Evolutionary conservation across 2,329 filamentous ascomycete species (phyloP), one percentile per base, ranked within the genome.

Genomic region (Aspergillus ochraceoroseus): DNA sequence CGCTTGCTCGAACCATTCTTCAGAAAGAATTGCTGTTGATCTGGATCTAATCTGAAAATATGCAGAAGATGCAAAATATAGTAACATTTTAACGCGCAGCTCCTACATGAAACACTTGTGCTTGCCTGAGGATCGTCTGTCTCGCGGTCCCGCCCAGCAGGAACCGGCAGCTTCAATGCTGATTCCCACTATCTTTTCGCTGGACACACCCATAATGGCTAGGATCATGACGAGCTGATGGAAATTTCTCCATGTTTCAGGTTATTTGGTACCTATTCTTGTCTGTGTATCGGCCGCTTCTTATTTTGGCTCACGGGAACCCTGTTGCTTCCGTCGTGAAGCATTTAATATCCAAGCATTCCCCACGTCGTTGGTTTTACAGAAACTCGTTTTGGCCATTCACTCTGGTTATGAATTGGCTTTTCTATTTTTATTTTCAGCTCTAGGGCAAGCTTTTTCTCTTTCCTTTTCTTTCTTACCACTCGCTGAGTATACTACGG

Each of bases 331-430:
- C 46, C 31, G 25, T 38, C 19, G 31, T 48, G 36, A 53, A 54
- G 40, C 62, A 67, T 67, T 67, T 66, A 67, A 67, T 60, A 59
- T 58, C 58, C 57, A 61, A 54, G 49, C 51, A 38, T 50, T 58
- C 49, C 53, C 63, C 57, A 46, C 56, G 46, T 50, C 29, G 32
- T 50, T 45, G 38, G n/a, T n/a, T 35, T 41, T 31, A 17, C 9
- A 25, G 13, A 18, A 41, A 14, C 31, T 43, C 42, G 34, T 44
- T 41, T 26, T 46, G 36, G 17, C 41, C 30, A 26, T 51, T 42
- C 26, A 40, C 41, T 38, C 44, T 38, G 38, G 40, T 50, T 46
- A 53, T 59, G 50, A 52, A 40, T 48, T 37, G 48, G 48, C 38
- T 49, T 46, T 42, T 37, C 43, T 44, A 46, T 43, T 29, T 34